These are phyloP conservation scores for Acer yangbiense DNA, from an alignment of 345 rosid species.

Conservation along the genomic window DNA sequence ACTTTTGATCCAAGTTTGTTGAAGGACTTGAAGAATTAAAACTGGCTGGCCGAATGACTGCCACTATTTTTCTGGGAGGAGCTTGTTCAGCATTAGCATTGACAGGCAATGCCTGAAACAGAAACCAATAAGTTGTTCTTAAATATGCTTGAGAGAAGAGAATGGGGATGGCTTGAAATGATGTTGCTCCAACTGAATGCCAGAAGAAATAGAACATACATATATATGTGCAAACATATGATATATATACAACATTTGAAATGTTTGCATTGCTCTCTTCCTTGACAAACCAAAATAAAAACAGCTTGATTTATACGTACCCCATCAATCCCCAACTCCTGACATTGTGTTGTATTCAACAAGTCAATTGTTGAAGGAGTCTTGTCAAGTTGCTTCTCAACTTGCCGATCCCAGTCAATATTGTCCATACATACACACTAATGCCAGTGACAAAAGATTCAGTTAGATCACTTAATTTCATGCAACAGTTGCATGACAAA, in stretches of 20 bases:
- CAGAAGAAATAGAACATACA: background rate
- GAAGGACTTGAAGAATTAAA: constrained; percentile 36
- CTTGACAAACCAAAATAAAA: background rate
- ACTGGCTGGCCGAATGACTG: constrained; percentile 64
- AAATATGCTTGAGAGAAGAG: background rate
- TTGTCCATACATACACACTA: constrained; percentile 46
- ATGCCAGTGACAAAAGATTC: constrained; percentile 15
- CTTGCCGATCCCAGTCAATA: constrained; percentile 50
- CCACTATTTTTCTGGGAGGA: constrained; percentile 60
- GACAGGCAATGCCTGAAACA: constrained; percentile 55
- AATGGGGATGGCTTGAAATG: background rate
- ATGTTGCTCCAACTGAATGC: background rate
- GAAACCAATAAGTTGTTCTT: constrained; percentile 6
- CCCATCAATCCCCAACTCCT: constrained; percentile 53
- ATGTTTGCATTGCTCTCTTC: background rate
- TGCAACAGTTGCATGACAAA: background rate
- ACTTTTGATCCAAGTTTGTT: constrained; percentile 54
- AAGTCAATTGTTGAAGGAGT: constrained; percentile 63
- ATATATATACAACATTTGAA: background rate
- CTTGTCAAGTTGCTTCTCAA: constrained; percentile 47
- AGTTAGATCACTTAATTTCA: constrained; percentile 12
- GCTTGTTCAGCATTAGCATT: constrained; percentile 43
- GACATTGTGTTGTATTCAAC: constrained; percentile 47
- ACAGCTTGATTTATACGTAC: constrained; percentile 33
- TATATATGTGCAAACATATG: background rate